Base-by-base conservation (phyloP, 495 filamentous ascomycete genomes). In the Aspergillus nidulans region DNA sequence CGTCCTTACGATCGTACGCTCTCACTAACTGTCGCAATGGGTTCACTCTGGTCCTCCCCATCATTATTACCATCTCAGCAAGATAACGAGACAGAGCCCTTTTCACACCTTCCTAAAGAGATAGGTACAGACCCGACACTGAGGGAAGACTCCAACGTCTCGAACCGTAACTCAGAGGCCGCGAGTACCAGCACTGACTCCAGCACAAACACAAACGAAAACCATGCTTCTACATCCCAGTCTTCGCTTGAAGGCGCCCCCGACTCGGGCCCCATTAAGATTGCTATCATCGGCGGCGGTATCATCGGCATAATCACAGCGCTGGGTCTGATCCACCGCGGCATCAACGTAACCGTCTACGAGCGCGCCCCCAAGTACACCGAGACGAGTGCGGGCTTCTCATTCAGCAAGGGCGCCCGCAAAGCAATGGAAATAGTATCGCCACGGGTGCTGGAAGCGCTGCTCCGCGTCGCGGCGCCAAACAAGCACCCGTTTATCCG, bases 231-330 rank as follows among this genome's bases (percentile, higher is more conserved):
- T 40, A 34, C 42, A 20, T 23, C 6, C 42, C n/a, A n/a, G 25
- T 3, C 20, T 7, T 15, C 20, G 9, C 1, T 7, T 24, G 21
- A 23, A 3, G 1, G 6, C 5, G 20, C 18, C 26, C 26, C 26
- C 4, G 26, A 28, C 26, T 9, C 26, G 9, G 9, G 4, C 26
- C 26, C 26, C 26, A 9, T 9, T 24, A 3, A 39, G 26, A 51
- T 59, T n/a, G 56, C 50, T 46, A 54, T 54, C 6, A 51, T 58
- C 42, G 56, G 56, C 36, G 56, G 56, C 23, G 49, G 56, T n/a
- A 53, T 58, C 28, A 45, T 38, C 25, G 56, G 56, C 24, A 4
- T 53, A 4, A 53, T 45, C 2, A 12, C 34, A 0, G 49, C 51
- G 6, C 42, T 58, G 13, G 56, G 49, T 6, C 56, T 58, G 21